Conservation (phyloP, 2,329 filamentous ascomycete species). For the Cladosporium cucumerinum region DNA sequence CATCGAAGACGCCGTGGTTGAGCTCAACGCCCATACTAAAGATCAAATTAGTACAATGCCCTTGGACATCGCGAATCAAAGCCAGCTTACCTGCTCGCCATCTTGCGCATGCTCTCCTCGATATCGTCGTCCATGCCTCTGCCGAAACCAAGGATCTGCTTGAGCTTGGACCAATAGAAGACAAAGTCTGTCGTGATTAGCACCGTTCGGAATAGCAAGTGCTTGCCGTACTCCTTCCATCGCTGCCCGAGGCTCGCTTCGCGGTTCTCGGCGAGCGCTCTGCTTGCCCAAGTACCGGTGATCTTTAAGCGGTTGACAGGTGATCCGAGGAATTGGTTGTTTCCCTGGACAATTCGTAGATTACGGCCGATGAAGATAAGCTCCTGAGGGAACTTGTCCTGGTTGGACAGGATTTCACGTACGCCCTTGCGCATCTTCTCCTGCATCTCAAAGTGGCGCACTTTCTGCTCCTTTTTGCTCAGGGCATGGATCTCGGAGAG, state of each 20-base stretch:
- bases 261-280: conserved; percentile 73
- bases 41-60: background rate
- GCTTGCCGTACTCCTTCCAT: conserved; percentile 67
- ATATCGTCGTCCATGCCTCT: conserved; percentile 93
- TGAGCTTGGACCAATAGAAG: conserved; percentile 77
- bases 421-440: conserved; percentile 67
- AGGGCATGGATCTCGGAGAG: conserved; percentile 51
- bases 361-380: conserved; percentile 90
- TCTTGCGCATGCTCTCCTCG: conserved; percentile 78
- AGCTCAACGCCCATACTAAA: conserved; percentile 82
- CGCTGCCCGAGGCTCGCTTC: conserved; percentile 62
- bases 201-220: conserved; percentile 78
- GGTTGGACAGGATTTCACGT: conserved; percentile 77
- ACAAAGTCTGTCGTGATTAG: conserved; percentile 72
- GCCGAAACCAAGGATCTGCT: conserved; percentile 72
- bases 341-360: conserved; percentile 87
- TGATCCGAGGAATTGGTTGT: conserved; percentile 85
- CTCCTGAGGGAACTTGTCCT: conserved; percentile 84
- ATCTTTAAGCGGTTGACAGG: conserved; percentile 92
- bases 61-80: background rate
- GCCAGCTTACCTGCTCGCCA: conserved; percentile 60
- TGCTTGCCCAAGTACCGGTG: conserved; percentile 83
- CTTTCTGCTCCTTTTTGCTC: conserved; percentile 53
- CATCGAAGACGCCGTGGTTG: conserved; percentile 84
- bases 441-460: conserved; percentile 74